Evolutionary conservation across 2,329 filamentous ascomycete genomes (phyloP), one percentile per base, ranked within the genome.

Genomic region (Colletotrichum ledebouriae): DNA sequence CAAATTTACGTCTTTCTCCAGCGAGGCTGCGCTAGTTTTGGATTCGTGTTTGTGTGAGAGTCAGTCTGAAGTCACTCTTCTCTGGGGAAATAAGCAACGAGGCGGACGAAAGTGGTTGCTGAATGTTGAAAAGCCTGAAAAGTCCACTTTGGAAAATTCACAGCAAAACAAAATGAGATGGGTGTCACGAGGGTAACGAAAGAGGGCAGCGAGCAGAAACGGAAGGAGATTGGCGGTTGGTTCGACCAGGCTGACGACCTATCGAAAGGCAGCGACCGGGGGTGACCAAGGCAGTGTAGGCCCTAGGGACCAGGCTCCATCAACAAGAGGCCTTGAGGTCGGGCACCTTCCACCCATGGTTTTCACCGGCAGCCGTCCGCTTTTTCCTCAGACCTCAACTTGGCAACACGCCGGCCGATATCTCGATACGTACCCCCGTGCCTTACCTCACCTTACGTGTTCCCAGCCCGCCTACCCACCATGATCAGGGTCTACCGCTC

Each of bases 171-270:
- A 46, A 56, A 41, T 7, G 52, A 56, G 52, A 42, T 3, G 46
- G 22, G 52, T 22, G 41, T 37, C 56, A 37, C 56, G 34, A 52
- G 33, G 41, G 33, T 29, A 37, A 34, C 33, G 37, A 47, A 41
- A 41, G 17, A 17, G 10, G 50, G 33, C 25, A 53, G 50, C 33
- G 6, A 47, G 55, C 39, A 58, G 22, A 42, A 56, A 13, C 9
- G 13, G 9, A 58, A 33, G 10, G 34, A 17, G 58, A 60, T 52
- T 52, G 46, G 58, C 46, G 58, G 46, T 60, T 60, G 58, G 58
- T 42, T 49, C 13, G 22, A 52, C 47, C 47, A 33, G 46, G 58
- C 47, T 60, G 34, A 52, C 22, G 46, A 34, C 58, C 58, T 60
- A 60, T 60, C 37, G 47, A 41, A 52, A 22, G 20, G 20, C 58